Evolutionary conservation across 1,284 basidiomycete species (phyloP).

Genomic region (Irpex sp.): DNA sequence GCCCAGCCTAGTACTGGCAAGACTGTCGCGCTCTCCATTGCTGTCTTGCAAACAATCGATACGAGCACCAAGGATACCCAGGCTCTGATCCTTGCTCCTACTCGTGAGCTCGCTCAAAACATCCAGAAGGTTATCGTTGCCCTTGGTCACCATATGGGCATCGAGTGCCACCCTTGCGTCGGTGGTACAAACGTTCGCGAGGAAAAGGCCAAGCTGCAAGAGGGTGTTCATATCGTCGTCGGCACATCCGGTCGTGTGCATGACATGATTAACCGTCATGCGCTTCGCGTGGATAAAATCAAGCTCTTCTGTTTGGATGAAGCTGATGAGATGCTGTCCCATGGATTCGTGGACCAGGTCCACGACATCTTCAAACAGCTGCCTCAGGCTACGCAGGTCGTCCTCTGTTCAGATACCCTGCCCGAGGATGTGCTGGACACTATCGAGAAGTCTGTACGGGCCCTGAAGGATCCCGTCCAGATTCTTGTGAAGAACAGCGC

Average conservation of each 20-base stretch:
- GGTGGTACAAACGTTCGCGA: constrained; percentile 88
- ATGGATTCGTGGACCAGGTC: constrained; percentile 93
- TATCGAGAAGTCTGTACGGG: constrained; percentile 91
- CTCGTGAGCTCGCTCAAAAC: constrained; percentile 93
- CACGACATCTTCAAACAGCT: constrained; percentile 92
- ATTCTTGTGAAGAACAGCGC: constrained; percentile 93
- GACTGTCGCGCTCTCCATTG: constrained; percentile 86
- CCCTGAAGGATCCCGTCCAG: constrained; percentile 64
- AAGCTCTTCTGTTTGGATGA: constrained; percentile 94
- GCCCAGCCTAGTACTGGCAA: constrained; percentile 91
- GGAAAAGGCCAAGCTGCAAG: constrained; percentile 85
- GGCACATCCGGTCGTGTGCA: constrained; percentile 88
- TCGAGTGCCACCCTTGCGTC: constrained; percentile 87
- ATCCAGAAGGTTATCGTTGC: constrained; percentile 94
- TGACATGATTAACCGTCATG: constrained; percentile 90
- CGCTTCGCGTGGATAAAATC: constrained; percentile 78
- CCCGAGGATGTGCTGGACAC: constrained; percentile 87
- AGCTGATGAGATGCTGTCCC: constrained; percentile 90
- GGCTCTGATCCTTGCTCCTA: constrained; percentile 90
- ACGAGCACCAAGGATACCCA: constrained; percentile 80
- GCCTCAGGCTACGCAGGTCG: constrained; percentile 82
- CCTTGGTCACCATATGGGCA: constrained; percentile 90
- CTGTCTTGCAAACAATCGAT: constrained; percentile 85
- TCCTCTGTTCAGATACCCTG: constrained; percentile 89
- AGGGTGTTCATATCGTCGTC: constrained; percentile 82